Base-by-base conservation (phyloP, 208 protist species). In the Acanthamoeba triangularis region DNA sequence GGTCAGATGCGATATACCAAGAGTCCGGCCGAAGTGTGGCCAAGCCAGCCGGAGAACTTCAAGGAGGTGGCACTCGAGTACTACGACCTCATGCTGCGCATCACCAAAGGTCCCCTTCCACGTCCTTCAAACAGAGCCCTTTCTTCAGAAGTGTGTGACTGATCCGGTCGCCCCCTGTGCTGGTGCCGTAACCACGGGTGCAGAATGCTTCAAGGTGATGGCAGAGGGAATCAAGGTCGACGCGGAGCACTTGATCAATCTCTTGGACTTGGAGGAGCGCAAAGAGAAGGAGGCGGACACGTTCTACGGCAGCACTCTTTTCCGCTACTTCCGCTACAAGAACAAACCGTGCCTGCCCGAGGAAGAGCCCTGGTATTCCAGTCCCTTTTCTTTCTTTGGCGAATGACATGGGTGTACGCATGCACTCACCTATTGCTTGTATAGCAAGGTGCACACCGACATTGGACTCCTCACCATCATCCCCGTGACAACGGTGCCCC, bases 351-450 rank as follows among this genome's bases (percentile, higher is more conserved):
- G 82, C 82, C 11, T 67, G 28, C 6, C 20, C 16, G 82, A 87
- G 16, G 78, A 90, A n/a, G n/a, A n/a, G n/a, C 82, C 82, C n/a
- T 90, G 72, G 72, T 80, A 80, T n/a, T n/a, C n/a, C n/a, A n/a
- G n/a, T n/a, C n/a, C n/a, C n/a, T n/a, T n/a, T n/a, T n/a, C n/a
- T n/a, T n/a, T n/a, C n/a, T n/a, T n/a, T n/a, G n/a, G n/a, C n/a
- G n/a, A n/a, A n/a, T n/a, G n/a, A n/a, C n/a, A n/a, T n/a, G n/a
- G n/a, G n/a, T n/a, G n/a, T n/a, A n/a, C n/a, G n/a, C n/a, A n/a
- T n/a, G n/a, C n/a, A n/a, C n/a, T n/a, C n/a, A n/a, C n/a, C n/a
- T n/a, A n/a, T n/a, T n/a, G n/a, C n/a, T n/a, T n/a, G n/a, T n/a
- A n/a, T n/a, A 80, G 82, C 54, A 90, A 90, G 44, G 49, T 90